These are phyloP conservation scores for Fusarium virguliforme DNA, from an alignment of 2,329 filamentous ascomycete species.

Conservation along the genomic window DNA sequence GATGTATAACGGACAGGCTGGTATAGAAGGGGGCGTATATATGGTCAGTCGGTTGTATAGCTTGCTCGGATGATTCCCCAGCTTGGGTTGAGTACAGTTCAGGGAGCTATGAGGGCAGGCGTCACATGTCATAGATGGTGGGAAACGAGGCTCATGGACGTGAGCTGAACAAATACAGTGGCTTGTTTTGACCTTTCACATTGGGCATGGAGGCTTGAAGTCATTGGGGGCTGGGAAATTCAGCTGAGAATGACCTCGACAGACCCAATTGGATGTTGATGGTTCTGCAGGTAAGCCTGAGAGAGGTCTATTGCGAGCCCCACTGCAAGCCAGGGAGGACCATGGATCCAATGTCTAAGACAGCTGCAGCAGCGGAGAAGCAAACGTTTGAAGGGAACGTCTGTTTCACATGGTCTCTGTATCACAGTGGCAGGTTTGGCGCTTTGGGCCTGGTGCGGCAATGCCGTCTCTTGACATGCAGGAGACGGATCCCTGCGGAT, in stretches of 20 bases:
- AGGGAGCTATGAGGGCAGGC: slow-evolving; percentile 13
- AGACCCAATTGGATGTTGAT: neutral
- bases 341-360: slow-evolving; percentile 2
- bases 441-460: slow-evolving; percentile 9
- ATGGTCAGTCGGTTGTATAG: slow-evolving; percentile 30
- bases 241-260: neutral
- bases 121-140: slow-evolving; percentile 30
- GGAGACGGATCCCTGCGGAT: slow-evolving; percentile 19
- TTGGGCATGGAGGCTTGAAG: neutral
- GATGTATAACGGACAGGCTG: slow-evolving; percentile 27
- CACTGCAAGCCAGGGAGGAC: neutral
- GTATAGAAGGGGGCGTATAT: slow-evolving; percentile 45
- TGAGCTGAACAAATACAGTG: neutral
- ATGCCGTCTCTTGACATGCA: slow-evolving; percentile 4
- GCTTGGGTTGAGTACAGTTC: slow-evolving; percentile 13
- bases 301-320: neutral
- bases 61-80: slow-evolving; percentile 30
- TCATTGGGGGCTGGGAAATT: neutral
- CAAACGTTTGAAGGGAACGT: slow-evolving; percentile 1
- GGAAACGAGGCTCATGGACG: slow-evolving; percentile 11
- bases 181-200: neutral
- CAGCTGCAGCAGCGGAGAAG: neutral
- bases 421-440: slow-evolving; percentile 5
- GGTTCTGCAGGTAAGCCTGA: neutral
- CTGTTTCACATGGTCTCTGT: slow-evolving; percentile 22